These are phyloP conservation scores for Xylaria sp. DNA, from an alignment of 2,329 filamentous ascomycete species.

Conservation along the genomic window DNA sequence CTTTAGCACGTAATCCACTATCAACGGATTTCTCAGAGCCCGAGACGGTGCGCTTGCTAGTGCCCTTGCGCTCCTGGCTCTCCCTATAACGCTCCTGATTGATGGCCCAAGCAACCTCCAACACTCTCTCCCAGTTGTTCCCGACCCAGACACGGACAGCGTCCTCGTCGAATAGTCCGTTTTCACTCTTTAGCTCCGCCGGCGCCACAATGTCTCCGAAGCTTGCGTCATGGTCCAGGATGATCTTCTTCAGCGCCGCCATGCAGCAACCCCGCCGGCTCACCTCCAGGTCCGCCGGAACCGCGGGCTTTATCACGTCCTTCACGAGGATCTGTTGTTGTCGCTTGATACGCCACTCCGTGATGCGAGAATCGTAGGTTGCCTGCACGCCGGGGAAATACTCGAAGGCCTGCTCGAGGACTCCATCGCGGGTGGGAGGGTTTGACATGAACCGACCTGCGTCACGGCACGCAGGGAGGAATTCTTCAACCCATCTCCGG, in stretches of 20 bases:
- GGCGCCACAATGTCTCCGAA: conserved; percentile 44
- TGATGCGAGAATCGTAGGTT: conserved; percentile 52
- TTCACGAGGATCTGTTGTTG: conserved; percentile 52
- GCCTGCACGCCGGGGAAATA: conserved; percentile 51
- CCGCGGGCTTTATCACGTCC: conserved; percentile 49
- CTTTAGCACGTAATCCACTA: neutral
- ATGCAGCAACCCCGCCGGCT: conserved; percentile 44
- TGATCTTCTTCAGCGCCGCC: conserved; percentile 54
- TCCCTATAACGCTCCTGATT: neutral
- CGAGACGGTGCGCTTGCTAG: conserved; percentile 14
- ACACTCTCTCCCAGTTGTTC: conserved; percentile 39
- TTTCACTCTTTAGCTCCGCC: conserved; percentile 37
- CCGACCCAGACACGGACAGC: conserved; percentile 50
- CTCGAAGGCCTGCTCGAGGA: conserved; percentile 59
- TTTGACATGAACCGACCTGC: conserved; percentile 43
- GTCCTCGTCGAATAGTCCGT: conserved; percentile 53
- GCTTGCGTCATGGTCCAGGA: conserved; percentile 51
- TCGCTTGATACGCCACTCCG: conserved; percentile 48
- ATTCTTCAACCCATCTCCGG: conserved; percentile 65
- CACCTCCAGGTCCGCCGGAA: conserved; percentile 37
- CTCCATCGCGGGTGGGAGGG: conserved; percentile 53
- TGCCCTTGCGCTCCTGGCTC: neutral
- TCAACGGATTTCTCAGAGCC: conserved; percentile 6
- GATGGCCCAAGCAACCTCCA: neutral
- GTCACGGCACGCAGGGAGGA: conserved; percentile 58